Percentiles rank a stretch among this genome's conserved stretches.
Evolutionary conservation across 768 basidiomycete species (phyloP).

Genomic region (Collybiopsis confluens): DNA sequence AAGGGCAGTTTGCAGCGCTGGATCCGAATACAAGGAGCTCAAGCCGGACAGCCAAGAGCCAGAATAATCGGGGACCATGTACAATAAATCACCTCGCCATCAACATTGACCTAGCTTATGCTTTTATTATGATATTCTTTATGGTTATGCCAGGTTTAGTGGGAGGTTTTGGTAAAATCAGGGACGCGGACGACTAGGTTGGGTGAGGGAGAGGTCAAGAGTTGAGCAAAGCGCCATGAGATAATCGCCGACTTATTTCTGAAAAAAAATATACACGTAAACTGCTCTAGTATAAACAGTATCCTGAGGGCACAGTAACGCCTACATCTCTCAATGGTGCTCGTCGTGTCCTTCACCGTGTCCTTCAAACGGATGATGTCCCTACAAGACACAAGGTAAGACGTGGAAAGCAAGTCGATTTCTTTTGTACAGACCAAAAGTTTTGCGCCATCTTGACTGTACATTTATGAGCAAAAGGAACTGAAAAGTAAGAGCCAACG

Average conservation of each 20-base stretch:
- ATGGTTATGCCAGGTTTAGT: too few species aligned
- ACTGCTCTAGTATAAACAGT: too few species aligned
- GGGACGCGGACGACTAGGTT: too few species aligned
- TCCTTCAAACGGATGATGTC: slow-evolving; percentile 40
- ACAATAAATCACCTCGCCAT: neutral
- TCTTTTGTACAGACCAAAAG: slow-evolving; percentile 46
- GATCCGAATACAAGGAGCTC: slow-evolving; percentile 58
- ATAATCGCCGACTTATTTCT: too few species aligned
- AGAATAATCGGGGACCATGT: slow-evolving; percentile 30
- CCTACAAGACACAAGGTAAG: slow-evolving; percentile 30
- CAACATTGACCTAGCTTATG: too few species aligned
- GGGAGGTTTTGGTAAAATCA: too few species aligned
- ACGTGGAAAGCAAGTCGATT: neutral
- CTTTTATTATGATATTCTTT: too few species aligned
- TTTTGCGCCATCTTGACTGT: slow-evolving; percentile 74
- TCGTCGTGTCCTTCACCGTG: slow-evolving; percentile 28
- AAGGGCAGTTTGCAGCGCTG: slow-evolving; percentile 45
- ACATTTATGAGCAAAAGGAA: slow-evolving; percentile 1
- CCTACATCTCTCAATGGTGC: slow-evolving; percentile 29
- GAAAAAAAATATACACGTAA: too few species aligned
- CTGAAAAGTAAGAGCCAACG: neutral
- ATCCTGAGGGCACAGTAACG: too few species aligned
- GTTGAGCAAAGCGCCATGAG: too few species aligned
- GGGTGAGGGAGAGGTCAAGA: too few species aligned
- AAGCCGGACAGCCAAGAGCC: slow-evolving; percentile 57